These are phyloP conservation scores for Echinosophora koreensis DNA, from an alignment of 306 rosid species.

Conservation along the genomic window DNA sequence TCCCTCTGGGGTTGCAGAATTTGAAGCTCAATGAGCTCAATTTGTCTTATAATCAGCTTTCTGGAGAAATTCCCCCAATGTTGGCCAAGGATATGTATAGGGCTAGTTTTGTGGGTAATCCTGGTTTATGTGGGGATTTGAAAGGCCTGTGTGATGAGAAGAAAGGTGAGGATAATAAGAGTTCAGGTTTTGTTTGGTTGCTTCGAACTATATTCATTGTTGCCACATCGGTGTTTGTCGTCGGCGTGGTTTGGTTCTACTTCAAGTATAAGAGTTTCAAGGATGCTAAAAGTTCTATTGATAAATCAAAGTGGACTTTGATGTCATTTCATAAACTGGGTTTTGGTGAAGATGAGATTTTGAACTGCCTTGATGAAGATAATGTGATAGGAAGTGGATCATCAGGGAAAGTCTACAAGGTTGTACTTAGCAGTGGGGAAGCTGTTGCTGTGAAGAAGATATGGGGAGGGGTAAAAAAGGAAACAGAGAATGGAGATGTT, in stretches of 20 bases:
- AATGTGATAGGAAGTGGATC: conserved; percentile 86
- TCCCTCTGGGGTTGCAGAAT: conserved; percentile 74
- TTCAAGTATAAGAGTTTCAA: conserved; percentile 69
- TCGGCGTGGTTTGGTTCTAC: conserved; percentile 80
- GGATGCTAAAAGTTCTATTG: conserved; percentile 56
- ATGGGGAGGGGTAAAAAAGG: conserved; percentile 61
- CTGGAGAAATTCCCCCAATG: conserved; percentile 78
- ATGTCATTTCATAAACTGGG: conserved; percentile 97
- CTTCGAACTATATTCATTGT: conserved; percentile 66
- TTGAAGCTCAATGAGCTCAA: conserved; percentile 81
- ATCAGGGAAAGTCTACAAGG: conserved; percentile 94
- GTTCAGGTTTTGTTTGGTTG: conserved; percentile 63
- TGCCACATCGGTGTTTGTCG: conserved; percentile 63
- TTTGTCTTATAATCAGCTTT: conserved; percentile 70
- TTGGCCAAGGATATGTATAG: conserved; percentile 69
- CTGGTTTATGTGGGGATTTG: conserved; percentile 74
- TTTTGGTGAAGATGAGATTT: conserved; percentile 84
- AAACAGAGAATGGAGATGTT: conserved; percentile 55
- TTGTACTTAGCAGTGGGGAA: conserved; percentile 72
- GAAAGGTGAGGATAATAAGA: conserved; percentile 45
- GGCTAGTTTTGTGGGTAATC: conserved; percentile 82
- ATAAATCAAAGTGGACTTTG: conserved; percentile 82
- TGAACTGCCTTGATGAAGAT: conserved; percentile 89
- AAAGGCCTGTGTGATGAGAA: conserved; percentile 60
- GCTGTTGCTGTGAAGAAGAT: conserved; percentile 88